Evolutionary conservation across 331 rosid genomes (phyloP).

Genomic region (Saraca asoca): DNA sequence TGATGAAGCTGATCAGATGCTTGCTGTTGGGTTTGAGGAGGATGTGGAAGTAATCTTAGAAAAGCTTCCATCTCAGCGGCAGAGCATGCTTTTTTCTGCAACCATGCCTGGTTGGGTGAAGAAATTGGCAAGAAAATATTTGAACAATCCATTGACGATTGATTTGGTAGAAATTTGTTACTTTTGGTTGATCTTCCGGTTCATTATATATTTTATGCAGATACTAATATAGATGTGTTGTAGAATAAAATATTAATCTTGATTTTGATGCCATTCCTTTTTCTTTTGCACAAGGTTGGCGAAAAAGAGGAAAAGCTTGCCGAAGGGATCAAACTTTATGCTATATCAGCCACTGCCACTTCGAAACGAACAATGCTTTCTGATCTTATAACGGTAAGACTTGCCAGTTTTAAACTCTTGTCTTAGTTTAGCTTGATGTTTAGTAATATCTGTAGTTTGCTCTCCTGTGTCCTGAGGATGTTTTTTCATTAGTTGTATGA

Average conservation of each 20-base stretch:
- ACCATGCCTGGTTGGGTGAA: constrained; percentile 97
- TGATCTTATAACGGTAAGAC: constrained; percentile 85
- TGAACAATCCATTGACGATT: constrained; percentile 86
- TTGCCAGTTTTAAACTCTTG: constrained; percentile 17
- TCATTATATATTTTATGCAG: neutral
- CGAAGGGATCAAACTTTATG: constrained; percentile 93
- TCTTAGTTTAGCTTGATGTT: constrained; percentile 28
- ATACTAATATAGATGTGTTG: constrained; percentile 1
- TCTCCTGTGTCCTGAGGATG: too few species aligned
- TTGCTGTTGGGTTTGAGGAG: constrained; percentile 99
- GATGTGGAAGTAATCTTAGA: constrained; percentile 87
- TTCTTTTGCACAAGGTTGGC: constrained; percentile 64
- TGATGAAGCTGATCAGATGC: constrained; percentile 99
- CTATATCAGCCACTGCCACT: constrained; percentile 76
- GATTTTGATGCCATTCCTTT: constrained; percentile 29
- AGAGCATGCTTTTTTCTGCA: constrained; percentile 97
- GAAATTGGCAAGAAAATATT: constrained; percentile 79
- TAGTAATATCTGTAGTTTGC: too few species aligned
- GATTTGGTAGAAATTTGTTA: constrained; percentile 71
- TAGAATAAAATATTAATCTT: constrained; percentile 12
- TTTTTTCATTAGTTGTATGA: too few species aligned
- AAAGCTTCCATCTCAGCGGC: constrained; percentile 73
- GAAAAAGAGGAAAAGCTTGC: constrained; percentile 96
- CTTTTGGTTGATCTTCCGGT: constrained; percentile 1
- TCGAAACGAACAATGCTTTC: constrained; percentile 93